A percentile compares a stretch with the other conserved stretches of the same genome.
Evolutionary conservation across 805 yeast species (phyloP).

Genomic region (Ogataea populi-albae): DNA sequence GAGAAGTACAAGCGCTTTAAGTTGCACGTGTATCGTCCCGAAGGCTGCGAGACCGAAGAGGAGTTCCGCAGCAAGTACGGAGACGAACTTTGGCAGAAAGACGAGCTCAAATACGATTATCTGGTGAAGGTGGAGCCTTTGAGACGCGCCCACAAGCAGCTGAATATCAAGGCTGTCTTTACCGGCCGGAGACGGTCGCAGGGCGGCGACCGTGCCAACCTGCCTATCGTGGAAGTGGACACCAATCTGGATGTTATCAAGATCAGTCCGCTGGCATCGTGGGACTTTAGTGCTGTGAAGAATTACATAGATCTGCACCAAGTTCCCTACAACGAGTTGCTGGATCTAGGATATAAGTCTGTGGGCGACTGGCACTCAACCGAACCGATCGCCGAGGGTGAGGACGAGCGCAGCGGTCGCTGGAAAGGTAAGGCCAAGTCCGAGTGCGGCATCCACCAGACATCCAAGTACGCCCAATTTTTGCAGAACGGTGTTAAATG

Average conservation of each 20-base stretch:
- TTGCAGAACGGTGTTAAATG: slow-evolving; percentile 29
- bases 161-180: slow-evolving; percentile 77
- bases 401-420: slow-evolving; percentile 94
- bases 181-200: slow-evolving; percentile 91
- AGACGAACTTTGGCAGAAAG: slow-evolving; percentile 74
- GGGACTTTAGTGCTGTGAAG: slow-evolving; percentile 75
- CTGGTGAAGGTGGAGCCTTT: slow-evolving; percentile 92
- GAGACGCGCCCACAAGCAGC: slow-evolving; percentile 73
- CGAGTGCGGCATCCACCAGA: slow-evolving; percentile 92
- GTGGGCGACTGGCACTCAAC: slow-evolving; percentile 97
- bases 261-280: slow-evolving; percentile 82
- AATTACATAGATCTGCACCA: slow-evolving; percentile 61
- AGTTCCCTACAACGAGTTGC: slow-evolving; percentile 82
- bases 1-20: slow-evolving; percentile 51
- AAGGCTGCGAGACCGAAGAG: slow-evolving; percentile 47
- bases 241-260: slow-evolving; percentile 67
- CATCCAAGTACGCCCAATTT: slow-evolving; percentile 68
- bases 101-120: slow-evolving; percentile 79
- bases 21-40: slow-evolving; percentile 68
- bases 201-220: slow-evolving; percentile 74
- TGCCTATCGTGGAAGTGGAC: slow-evolving; percentile 78
- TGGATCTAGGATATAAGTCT: slow-evolving; percentile 85
- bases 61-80: slow-evolving; percentile 74
- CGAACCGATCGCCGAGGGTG: slow-evolving; percentile 82
- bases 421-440: slow-evolving; percentile 93